Evolutionary conservation across 148 eudicot genomes (phyloP).

Genomic region (Silene uniflora): DNA sequence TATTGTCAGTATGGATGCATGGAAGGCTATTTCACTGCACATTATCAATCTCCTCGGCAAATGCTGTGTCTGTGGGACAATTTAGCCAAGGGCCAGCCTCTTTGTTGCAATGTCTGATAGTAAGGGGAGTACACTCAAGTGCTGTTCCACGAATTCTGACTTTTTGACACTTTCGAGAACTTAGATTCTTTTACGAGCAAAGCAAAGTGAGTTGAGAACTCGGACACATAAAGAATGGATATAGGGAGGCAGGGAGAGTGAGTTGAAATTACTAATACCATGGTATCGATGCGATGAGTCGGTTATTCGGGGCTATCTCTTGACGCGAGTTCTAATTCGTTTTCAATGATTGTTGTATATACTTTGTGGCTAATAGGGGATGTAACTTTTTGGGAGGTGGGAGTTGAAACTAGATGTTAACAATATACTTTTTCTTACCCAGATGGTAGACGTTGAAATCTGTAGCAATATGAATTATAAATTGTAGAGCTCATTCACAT

Average conservation of each 20-base stretch:
- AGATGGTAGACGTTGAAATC: too few species aligned
- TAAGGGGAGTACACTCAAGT: not conserved
- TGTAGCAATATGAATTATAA: too few species aligned
- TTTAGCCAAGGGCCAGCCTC: constrained; percentile 61
- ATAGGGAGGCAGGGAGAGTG: not conserved
- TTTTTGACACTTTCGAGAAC: constrained; percentile 1
- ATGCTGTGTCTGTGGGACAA: constrained; percentile 89
- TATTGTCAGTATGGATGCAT: constrained; percentile 93
- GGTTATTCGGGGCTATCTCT: not conserved
- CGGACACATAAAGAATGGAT: not conserved
- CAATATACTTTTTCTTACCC: too few species aligned
- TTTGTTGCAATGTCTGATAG: constrained; percentile 73
- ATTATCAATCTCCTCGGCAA: constrained; percentile 92
- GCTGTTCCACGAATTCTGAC: not conserved
- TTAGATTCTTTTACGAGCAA: not conserved
- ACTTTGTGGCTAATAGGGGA: constrained; percentile 7
- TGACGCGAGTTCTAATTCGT: too few species aligned
- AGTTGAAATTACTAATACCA: not conserved
- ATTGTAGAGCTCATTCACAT: too few species aligned
- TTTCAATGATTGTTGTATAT: not conserved
- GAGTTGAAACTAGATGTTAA: not conserved
- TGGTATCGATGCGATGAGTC: not conserved
- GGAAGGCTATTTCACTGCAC: constrained; percentile 85
- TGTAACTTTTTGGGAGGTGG: not conserved
- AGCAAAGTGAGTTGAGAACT: not conserved